Conservation (phyloP, 257 asterid species). For the Pogostemon cablin region DNA sequence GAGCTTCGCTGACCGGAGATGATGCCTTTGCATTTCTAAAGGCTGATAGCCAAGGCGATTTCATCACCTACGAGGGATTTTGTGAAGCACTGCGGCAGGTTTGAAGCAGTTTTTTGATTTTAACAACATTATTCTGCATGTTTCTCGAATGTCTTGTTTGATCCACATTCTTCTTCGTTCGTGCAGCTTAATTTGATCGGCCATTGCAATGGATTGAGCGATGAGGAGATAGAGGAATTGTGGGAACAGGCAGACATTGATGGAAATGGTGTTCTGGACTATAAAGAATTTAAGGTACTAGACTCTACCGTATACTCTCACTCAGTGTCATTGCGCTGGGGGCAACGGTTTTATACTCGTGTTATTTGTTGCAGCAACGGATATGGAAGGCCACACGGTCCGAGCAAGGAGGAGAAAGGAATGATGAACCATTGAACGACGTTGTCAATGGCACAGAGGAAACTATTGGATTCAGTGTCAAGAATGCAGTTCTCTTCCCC, state of each 20-base stretch:
- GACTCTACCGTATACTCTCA: neutral
- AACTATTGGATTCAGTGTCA: conserved; percentile 83
- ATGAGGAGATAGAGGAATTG: conserved; percentile 74
- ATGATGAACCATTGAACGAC: conserved; percentile 45
- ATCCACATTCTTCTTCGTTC: conserved; percentile 12
- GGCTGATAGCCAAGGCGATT: conserved; percentile 79
- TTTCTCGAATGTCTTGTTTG: neutral
- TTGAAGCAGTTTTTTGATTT: neutral
- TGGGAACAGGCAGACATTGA: conserved; percentile 91
- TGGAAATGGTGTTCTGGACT: conserved; percentile 79
- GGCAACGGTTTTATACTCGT: neutral
- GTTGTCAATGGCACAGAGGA: conserved; percentile 57
- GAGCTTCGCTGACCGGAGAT: conserved; percentile 79
- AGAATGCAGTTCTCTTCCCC: conserved; percentile 93
- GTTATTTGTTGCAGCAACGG: conserved; percentile 55
- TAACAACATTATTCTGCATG: neutral
- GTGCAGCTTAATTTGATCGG: conserved; percentile 88
- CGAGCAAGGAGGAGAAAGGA: conserved; percentile 48
- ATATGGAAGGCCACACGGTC: conserved; percentile 78
- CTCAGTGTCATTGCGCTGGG: neutral
- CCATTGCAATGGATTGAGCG: conserved; percentile 79
- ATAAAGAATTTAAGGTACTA: conserved; percentile 78
- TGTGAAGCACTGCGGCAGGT: conserved; percentile 93
- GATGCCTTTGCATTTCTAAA: conserved; percentile 87
- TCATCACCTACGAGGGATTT: conserved; percentile 73